These are phyloP conservation scores for Ophiostoma sp. DNA, from an alignment of 2,329 filamentous ascomycete species.

Conservation along the genomic window DNA sequence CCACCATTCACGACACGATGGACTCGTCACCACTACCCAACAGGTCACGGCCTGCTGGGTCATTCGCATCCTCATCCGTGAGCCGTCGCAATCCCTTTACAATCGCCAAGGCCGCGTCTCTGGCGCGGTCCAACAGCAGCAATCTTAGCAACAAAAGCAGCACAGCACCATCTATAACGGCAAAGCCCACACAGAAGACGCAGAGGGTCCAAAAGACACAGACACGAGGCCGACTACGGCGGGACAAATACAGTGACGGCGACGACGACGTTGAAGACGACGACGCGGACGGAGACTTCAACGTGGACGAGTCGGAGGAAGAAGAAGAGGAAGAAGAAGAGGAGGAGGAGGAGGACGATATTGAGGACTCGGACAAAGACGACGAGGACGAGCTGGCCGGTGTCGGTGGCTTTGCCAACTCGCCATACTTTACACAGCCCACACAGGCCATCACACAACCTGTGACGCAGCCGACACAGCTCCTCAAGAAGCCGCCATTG, in stretches of 20 bases:
- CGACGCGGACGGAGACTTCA: constrained; percentile 38
- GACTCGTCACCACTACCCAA: constrained; percentile 29
- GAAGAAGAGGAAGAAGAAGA: constrained; percentile 49
- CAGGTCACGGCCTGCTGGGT: constrained; percentile 20
- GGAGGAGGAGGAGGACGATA: constrained; percentile 40
- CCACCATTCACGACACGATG: constrained; percentile 17
- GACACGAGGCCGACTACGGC: neutral
- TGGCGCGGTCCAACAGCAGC: constrained; percentile 21
- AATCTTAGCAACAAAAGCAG: constrained; percentile 13
- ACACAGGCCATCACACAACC: constrained; percentile 51
- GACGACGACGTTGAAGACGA: constrained; percentile 39
- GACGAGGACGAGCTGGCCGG: constrained; percentile 50
- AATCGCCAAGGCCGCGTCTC: constrained; percentile 22
- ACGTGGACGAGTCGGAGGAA: constrained; percentile 30
- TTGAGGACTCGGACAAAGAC: constrained; percentile 33
- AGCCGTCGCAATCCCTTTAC: constrained; percentile 27
- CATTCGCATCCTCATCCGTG: neutral
- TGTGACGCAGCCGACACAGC: constrained; percentile 51
- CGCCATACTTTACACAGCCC: constrained; percentile 49
- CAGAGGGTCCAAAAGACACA: neutral
- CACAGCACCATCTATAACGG: neutral
- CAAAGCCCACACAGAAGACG: neutral
- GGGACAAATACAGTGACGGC: neutral
- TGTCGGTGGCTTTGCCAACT: constrained; percentile 40
- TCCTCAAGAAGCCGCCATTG: constrained; percentile 43